Evolutionary conservation across 2,329 filamentous ascomycete genomes (phyloP).

Genomic region (Pseudonectria buxi): DNA sequence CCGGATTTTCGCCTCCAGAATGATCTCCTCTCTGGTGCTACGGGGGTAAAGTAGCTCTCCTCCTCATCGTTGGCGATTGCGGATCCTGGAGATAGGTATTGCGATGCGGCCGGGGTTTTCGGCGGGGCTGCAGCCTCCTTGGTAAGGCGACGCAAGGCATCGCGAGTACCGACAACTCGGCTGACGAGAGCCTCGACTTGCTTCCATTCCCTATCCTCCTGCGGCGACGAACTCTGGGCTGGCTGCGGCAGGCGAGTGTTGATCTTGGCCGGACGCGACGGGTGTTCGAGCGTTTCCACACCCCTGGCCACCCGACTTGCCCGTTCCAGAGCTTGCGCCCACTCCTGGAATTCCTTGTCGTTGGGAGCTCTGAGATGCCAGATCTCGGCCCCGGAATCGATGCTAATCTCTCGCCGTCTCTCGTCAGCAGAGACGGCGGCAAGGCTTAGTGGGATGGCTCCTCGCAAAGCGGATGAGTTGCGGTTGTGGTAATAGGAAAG

Average conservation of each 20-base stretch:
- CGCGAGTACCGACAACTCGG: conserved; percentile 77
- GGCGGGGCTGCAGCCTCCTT: conserved; percentile 65
- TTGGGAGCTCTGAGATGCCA: conserved; percentile 89
- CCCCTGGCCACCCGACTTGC: conserved; percentile 63
- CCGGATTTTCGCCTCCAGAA: conserved; percentile 93
- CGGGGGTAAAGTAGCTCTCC: conserved; percentile 47
- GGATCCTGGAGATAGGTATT: conserved; percentile 36
- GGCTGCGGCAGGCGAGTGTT: conserved; percentile 20
- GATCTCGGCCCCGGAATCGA: conserved; percentile 93
- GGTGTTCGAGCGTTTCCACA: conserved; percentile 32
- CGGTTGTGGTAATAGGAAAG: conserved; percentile 95
- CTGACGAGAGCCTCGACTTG: conserved; percentile 81
- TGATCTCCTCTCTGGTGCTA: conserved; percentile 52
- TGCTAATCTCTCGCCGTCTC: conserved; percentile 82
- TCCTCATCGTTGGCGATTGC: conserved; percentile 43
- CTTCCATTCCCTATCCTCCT: conserved; percentile 79
- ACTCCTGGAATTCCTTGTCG: conserved; percentile 77
- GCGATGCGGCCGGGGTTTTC: conserved; percentile 18
- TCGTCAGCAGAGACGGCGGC: conserved; percentile 89
- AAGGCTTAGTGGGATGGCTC: conserved; percentile 84
- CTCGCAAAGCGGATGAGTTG: conserved; percentile 84
- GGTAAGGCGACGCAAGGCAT: conserved; percentile 79
- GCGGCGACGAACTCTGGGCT: conserved; percentile 28
- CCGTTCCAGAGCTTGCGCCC: conserved; percentile 78
- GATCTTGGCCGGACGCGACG: conserved; percentile 21